Base-by-base conservation (phyloP, 129 eudicot species). In the Glebionis coronaria region DNA sequence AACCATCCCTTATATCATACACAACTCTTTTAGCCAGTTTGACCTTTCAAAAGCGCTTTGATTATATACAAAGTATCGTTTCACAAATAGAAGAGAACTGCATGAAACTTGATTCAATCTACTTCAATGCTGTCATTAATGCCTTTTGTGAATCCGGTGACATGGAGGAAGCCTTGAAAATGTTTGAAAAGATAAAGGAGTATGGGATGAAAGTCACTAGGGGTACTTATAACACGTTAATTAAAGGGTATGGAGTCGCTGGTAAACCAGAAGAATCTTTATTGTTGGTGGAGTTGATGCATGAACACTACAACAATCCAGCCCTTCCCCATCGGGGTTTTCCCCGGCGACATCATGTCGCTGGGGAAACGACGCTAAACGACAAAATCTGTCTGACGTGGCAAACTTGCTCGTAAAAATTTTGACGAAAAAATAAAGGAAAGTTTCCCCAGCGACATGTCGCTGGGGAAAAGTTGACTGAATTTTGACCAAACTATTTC, bases 111-210 rank as follows among this genome's bases (percentile, higher is more conserved):
- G 87, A 84, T 69, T 72, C 87, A n/a, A 71, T 84, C 42, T 84
- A 78, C 70, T 82, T 71, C 73, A 75, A 81, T 73, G 90, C 87
- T 19, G 80, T 77, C 60, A 74, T 81, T 15, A 81, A 81, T 45
- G 82, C 87, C 12, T 84, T 76, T 21, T 64, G 87, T 28, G 87
- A 84, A 71, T 69, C 84, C 20, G 87, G 84, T n/a, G 70, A 81
- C 76, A 75, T 84, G 84, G 80, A 71, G 40, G 82, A 62, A 65
- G 90, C 87, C 23, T 75, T 81, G 87, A 78, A 79, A 65, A 53
- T 58, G 40, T 69, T 84, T 5, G 44, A 9, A 60, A 68, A 71
- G 69, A 84, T 84, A 87, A 78, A 81, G 83, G 76, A 72, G 31
- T 61, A 57, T 63, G 84, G 87, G 27, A 71, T 78, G 19, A 78